Base-by-base conservation (phyloP, 2,329 filamentous ascomycete genomes). In the Cytospora paraplurivora region DNA sequence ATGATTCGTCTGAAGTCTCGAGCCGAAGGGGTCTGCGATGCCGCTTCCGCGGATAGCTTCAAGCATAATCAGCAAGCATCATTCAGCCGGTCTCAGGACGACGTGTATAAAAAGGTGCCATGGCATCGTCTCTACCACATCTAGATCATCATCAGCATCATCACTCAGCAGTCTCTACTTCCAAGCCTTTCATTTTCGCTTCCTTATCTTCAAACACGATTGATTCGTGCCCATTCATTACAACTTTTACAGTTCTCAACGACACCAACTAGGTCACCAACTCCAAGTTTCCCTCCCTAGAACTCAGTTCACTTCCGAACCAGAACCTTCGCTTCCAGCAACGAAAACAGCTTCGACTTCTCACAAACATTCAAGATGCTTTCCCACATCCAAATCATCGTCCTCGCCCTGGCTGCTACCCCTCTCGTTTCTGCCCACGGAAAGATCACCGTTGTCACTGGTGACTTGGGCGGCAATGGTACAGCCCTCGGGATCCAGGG, bases 401-500 rank as follows among this genome's bases (percentile, higher is more conserved):
- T 69, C 61, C 67, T 68, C 57, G 44, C 44, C 44, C 44, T 47
- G 50, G 69, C 67, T n/a, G 68, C 69, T n/a, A 64, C 68, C 33
- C 68, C 70, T 27, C 63, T 72, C n/a, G 71, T 71, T n/a, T 68
- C 70, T 34, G 71, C 71, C 35, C 72, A 73, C 56, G 72, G 71
- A 61, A 72, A 72, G 68, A 66, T 72, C 33, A 67, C 67, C 1
- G 56, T 65, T 21, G 68, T 70, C 0, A 59, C 59, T 51, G 75
- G 75, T 56, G 72, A 77, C 63, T 67, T 69, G 5, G 76, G 75
- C 50, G 76, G 76, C 62, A 78, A 78, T 67, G 72, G 71, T 33
- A 78, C 76, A 38, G 76, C 74, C 35, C 70, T 78, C 32, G 76
- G 73, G 41, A 78, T 78, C 59, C 69, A 72, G 66, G 75, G 76